Percentiles rank a stretch among this genome's conserved stretches.
These are phyloP conservation scores for Eucalyptus regnans DNA, from an alignment of 345 rosid species.

Conservation along the genomic window DNA sequence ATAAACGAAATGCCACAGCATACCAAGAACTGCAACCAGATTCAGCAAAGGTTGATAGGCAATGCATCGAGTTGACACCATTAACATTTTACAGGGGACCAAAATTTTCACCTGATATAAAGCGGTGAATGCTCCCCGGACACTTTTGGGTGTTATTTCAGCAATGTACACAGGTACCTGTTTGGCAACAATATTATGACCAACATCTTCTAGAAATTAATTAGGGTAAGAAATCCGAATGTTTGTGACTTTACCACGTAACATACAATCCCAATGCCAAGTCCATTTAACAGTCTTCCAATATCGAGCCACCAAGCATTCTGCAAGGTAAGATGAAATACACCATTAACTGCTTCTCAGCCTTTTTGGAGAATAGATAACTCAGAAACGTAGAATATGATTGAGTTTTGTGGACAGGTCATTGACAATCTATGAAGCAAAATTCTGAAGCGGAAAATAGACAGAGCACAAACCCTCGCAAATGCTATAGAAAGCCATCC, in stretches of 20 bases:
- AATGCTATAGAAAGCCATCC: slow-evolving; percentile 9
- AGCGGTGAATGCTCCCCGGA: slow-evolving; percentile 1
- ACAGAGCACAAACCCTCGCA: neutral
- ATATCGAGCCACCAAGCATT: slow-evolving; percentile 1
- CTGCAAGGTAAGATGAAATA: neutral
- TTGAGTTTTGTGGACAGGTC: neutral
- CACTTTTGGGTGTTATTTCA: slow-evolving; percentile 2
- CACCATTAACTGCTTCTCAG: neutral
- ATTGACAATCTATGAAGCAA: neutral
- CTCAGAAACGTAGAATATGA: neutral
- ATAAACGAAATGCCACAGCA: slow-evolving; percentile 4
- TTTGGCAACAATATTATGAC: neutral
- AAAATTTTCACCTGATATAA: neutral
- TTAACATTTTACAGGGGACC: neutral
- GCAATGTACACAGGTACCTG: slow-evolving; percentile 10
- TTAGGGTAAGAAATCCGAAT: neutral
- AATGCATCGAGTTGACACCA: neutral
- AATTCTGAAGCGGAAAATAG: neutral
- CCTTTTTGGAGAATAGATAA: neutral
- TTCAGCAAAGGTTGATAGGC: neutral
- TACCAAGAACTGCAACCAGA: slow-evolving; percentile 1
- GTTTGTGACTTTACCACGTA: slow-evolving; percentile 14
- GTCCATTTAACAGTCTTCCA: slow-evolving; percentile 17
- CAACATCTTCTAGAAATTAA: neutral
- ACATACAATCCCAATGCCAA: slow-evolving; percentile 13